Base-by-base conservation (phyloP, 1,284 basidiomycete species). In the Lignosus rhinocerotis region DNA sequence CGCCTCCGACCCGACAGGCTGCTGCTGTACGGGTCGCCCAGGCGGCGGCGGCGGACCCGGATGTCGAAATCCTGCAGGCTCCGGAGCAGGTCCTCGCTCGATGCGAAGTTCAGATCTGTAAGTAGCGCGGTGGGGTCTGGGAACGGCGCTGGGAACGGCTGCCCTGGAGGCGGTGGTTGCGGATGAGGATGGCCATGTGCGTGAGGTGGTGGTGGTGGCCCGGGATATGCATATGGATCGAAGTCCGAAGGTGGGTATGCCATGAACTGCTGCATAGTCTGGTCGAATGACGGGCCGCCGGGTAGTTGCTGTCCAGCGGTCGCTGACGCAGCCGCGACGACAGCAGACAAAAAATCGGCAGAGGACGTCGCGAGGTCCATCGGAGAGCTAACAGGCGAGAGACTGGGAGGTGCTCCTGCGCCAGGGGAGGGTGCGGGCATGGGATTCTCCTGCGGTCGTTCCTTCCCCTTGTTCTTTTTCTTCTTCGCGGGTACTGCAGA, bases 41-140 rank as follows among this genome's bases (percentile, higher is more conserved):
- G 59, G 55, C 25, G 66, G 67, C 2, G 72, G 63, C n/a, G 64
- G 68, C 3, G 66, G 70, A 17, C 72, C 67, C 0, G 77, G 72
- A 90, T 76, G 64, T 92, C 90, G 61, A 91, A 75, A 54, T 85
- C 82, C 67, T 91, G 88, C 50, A 92, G 70, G 16, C 83, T 83
- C 42, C 84, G 86, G 45, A 91, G 72, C 44, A 92, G 80, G 53
- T 90, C 87, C 56, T 92, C 90, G 67, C 84, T 87, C n/a, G 86
- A 85, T 8, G 78, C 76, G 58, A 81, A 80, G 19, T 77, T 72
- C 19, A 86, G 73, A 49, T 86, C 82, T 4, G 67, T 68, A 38
- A 78, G 70, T 10, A 76, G 61, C 12, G 71, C 64, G 30, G 71
- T 58, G 12, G 70, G 73, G 42, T 70, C 70, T 6, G 73, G 71